Evolutionary conservation across 345 rosid species (phyloP).

Genomic region (Melaleuca alternifolia): DNA sequence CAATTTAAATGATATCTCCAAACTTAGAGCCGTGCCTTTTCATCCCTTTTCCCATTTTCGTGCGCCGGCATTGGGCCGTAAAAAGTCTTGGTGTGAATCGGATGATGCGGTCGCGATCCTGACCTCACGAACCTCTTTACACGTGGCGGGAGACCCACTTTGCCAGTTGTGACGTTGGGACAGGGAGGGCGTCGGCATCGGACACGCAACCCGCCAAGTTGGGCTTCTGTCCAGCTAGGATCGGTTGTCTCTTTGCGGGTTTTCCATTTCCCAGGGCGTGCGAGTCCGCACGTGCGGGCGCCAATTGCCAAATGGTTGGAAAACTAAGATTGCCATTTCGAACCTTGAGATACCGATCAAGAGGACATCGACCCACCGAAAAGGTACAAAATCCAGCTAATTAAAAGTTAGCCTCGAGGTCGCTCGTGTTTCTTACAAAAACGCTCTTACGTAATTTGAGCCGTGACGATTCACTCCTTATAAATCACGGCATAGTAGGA

Average conservation of each 20-base stretch:
- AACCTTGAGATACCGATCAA: too few relatives aligned
- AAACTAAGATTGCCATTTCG: too few relatives aligned
- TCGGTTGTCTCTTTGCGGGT: conserved; percentile 9
- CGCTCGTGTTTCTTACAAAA: too few relatives aligned
- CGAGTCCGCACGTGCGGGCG: conserved; percentile 12
- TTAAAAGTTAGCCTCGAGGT: too few relatives aligned
- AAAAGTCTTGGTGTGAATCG: not conserved
- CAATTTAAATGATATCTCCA: not conserved
- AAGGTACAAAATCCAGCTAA: too few relatives aligned
- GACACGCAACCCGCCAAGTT: conserved; percentile 9
- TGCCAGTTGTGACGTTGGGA: conserved; percentile 8
- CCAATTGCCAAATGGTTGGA: not conserved
- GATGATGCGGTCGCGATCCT: not conserved
- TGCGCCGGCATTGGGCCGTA: not conserved
- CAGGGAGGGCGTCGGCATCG: not conserved
- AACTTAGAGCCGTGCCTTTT: not conserved
- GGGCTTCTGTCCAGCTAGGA: not conserved
- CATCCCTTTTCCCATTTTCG: not conserved
- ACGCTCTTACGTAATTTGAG: not conserved
- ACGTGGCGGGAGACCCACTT: conserved; percentile 12
- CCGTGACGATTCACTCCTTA: not conserved
- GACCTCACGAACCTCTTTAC: not conserved
- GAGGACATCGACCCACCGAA: too few relatives aligned
- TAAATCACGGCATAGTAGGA: not conserved
- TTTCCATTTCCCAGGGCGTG: not conserved